Evolutionary conservation across 2,329 filamentous ascomycete genomes (phyloP), one percentile per base, ranked within the genome.

Genomic region (Colletotrichum spaethianum): DNA sequence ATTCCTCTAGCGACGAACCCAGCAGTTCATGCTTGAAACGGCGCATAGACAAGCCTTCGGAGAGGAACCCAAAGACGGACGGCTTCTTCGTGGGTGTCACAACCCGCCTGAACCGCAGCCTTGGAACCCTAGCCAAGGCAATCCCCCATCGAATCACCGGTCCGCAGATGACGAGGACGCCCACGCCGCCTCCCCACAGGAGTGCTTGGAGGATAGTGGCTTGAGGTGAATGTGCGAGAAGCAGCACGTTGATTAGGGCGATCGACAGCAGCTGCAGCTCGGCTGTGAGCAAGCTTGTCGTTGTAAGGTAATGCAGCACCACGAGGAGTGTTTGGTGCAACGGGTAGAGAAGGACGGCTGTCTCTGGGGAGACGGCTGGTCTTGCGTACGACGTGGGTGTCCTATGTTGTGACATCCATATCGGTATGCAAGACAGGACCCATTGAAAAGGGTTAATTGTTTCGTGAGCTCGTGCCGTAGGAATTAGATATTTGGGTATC

Each of bases 221-320:
- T 82, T 98, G 96, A 0, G 96, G 94, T 0, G 95, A 96, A 8
- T 86, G 84, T 0, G 95, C 91, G 73, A 97, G 89, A 1, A 98
- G 80, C 0, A 97, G 84, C 18, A 98, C 84, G 77, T 97, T 94
- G 77, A 98, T 92, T 18, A 99, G 86, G 2, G 91, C 91, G 48
- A 93, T 90, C 0, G 96, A 96, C 20, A 98, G 88, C 12, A 99
- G 86, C 77, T 98, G 94, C 52, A 98, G 87, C 81, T 99, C 96
- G 6, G 96, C 92, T 1, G 93, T 89, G 63, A 98, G 86, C 52
- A 98, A 87, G 81, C 95, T 98, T 1, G 95, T 97, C 0, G 94
- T 96, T 1, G 95, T 96, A 74, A 98, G 87, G 79, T 93, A 92
- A 77, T 94, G 91, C 67, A 98, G 81, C 38, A 93, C 90, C 38